These are phyloP conservation scores for Akanthomyces uredinophilus DNA, from an alignment of 2,329 filamentous ascomycete genomes.

Conservation along the genomic window DNA sequence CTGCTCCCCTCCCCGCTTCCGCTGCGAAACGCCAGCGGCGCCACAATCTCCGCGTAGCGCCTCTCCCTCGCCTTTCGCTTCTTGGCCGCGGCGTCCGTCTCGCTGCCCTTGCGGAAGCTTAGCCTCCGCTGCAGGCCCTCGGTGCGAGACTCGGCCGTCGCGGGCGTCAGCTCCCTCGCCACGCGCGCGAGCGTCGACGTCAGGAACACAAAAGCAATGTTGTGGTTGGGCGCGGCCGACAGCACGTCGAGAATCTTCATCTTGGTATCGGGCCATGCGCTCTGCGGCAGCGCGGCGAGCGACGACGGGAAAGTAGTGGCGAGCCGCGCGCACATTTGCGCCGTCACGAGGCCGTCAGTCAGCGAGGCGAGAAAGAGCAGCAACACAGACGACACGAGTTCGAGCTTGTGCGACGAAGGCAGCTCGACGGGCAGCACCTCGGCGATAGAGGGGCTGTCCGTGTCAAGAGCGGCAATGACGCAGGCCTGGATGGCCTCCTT, in stretches of 20 bases:
- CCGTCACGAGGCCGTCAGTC: constrained; percentile 72
- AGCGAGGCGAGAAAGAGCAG: constrained; percentile 70
- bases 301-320: constrained; percentile 50
- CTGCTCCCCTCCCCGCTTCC: constrained; percentile 36
- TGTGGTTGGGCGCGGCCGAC: constrained; percentile 67
- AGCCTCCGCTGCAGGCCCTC: constrained; percentile 39
- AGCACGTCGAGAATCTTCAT: constrained; percentile 65
- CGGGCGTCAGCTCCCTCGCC: constrained; percentile 42
- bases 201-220: constrained; percentile 84
- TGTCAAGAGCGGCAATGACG: constrained; percentile 67
- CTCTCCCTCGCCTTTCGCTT: constrained; percentile 55
- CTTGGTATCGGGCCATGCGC: constrained; percentile 39
- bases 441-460: constrained; percentile 52
- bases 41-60: constrained; percentile 61
- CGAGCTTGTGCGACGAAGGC: constrained; percentile 62
- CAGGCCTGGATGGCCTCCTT: constrained; percentile 27
- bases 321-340: constrained; percentile 63
- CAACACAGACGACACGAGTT: constrained; percentile 67
- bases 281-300: constrained; percentile 21
- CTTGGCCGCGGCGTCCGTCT: constrained; percentile 16
- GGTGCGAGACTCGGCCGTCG: constrained; percentile 27
- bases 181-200: constrained; percentile 65
- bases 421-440: constrained; percentile 59
- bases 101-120: constrained; percentile 32
- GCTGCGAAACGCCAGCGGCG: constrained; percentile 54